Evolutionary conservation across 2,329 filamentous ascomycete species (phyloP), one percentile per base, ranked within the genome.

Genomic region (Aspergillus fumigatus): DNA sequence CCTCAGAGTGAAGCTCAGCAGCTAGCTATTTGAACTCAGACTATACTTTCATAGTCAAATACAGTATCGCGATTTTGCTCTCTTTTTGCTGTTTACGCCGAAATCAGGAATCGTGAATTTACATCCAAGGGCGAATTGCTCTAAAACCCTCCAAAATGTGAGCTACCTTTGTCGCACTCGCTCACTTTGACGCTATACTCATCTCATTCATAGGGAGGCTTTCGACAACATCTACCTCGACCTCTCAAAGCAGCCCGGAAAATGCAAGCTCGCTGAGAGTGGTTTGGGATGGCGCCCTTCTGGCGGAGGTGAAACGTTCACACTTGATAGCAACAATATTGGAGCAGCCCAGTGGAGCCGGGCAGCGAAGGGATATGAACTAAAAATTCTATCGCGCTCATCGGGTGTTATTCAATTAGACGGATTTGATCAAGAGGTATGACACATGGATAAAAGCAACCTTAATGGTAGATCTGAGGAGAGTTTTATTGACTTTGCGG

Each of bases 211-310:
- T 40, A 87, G 84, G 83, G 94, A 99, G 85, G 94, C 88, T 72
- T 99, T 99, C 78, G 93, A 97, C 73, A 92, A 91, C 77, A 96
- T 97, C 78, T 92, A 94, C 77, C 86, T 99, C 67, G 93, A 99
- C 74, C 84, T 99, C 59, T 97, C 92, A 67, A 94, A 92, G 75
- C 88, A 94, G 76, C 84, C 87, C 57, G 94, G 94, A 65, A 94
- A 93, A 79, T 97, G 92, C 79, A 87, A 94, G 71, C 92, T 99
- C 70, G 92, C 93, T 61, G 93, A 97, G 73, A 92, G 87, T 53
- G 94, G 94, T 59, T 84, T 97, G 67, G 94, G 93, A 54, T 99
- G 95, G 95, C 96, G 96, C 77, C 91, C 93, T 27, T 84, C 86
- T 4, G 86, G 85, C 53, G 92, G 90, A 70, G 90, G 91, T 73